These are phyloP conservation scores for Penicillium sp. DNA, from an alignment of 2,329 filamentous ascomycete species.

Conservation along the genomic window DNA sequence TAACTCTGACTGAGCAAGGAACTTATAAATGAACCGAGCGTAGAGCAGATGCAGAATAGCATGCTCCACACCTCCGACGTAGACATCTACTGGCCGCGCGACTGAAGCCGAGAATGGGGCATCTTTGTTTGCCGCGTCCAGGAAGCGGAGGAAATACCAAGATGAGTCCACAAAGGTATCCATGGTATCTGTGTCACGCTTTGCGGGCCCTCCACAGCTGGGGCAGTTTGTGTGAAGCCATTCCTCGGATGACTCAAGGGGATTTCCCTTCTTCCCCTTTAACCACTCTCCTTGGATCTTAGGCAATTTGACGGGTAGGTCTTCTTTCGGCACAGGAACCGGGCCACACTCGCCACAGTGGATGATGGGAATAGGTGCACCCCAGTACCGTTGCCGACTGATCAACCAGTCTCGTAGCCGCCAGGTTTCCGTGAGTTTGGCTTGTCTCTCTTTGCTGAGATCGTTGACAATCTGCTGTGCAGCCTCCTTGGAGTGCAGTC, in stretches of 20 bases:
- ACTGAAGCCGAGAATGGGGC: constrained; percentile 60
- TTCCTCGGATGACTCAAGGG: constrained; percentile 67
- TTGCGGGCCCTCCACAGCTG: constrained; percentile 65
- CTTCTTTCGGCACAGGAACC: constrained; percentile 72
- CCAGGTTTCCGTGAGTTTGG: constrained; percentile 69
- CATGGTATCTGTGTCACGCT: constrained; percentile 90
- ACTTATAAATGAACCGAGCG: constrained; percentile 87
- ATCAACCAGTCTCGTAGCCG: constrained; percentile 85
- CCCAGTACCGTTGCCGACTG: constrained; percentile 91
- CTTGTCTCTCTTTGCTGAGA: constrained; percentile 55
- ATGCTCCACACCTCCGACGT: constrained; percentile 86
- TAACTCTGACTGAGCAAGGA: constrained; percentile 59
- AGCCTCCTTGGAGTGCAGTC: constrained; percentile 63
- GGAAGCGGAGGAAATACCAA: constrained; percentile 86
- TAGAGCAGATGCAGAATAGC: constrained; percentile 89
- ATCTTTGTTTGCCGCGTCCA: constrained; percentile 66
- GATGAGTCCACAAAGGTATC: constrained; percentile 95
- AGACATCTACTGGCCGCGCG: constrained; percentile 77
- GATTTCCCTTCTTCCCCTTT: constrained; percentile 71
- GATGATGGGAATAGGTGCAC: constrained; percentile 83
- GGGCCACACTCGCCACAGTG: constrained; percentile 76
- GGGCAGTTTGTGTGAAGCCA: constrained; percentile 79
- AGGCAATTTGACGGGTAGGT: constrained; percentile 76
- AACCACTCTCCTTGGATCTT: constrained; percentile 68
- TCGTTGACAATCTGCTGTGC: constrained; percentile 59